phyloP scores from a whole-genome alignment of 2,329 filamentous ascomycete genomes.

The Talaromyces marneffei region DNA sequence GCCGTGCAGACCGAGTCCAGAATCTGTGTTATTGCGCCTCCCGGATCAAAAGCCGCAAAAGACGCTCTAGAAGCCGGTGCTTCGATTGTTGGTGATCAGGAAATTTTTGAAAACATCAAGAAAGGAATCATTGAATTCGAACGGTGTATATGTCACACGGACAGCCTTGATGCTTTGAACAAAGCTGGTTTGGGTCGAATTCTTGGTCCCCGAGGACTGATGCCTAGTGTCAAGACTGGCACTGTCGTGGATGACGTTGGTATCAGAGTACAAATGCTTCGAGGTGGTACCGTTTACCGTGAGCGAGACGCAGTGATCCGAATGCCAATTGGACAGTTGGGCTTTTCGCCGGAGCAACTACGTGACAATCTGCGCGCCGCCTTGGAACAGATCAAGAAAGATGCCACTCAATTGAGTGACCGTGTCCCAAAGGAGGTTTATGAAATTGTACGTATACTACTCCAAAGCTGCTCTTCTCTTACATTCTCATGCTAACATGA shows the following conservation, averaged over 20 bases:
- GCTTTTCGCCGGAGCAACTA: conserved; percentile 80
- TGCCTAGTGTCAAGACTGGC: conserved; percentile 83
- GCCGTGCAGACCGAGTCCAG: conserved; percentile 81
- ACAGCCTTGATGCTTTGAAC: conserved; percentile 70
- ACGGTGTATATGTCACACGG: conserved; percentile 75
- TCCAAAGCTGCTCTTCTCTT: not conserved
- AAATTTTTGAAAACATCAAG: conserved; percentile 73
- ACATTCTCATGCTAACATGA: conserved; percentile 19
- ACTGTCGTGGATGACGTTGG: conserved; percentile 80
- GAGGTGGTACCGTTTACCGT: conserved; percentile 79
- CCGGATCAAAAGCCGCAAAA: conserved; percentile 65
- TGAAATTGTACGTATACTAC: conserved; percentile 51
- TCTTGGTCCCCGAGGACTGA: conserved; percentile 81
- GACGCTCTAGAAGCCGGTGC: conserved; percentile 76
- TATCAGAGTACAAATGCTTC: conserved; percentile 69
- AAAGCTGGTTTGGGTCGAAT: conserved; percentile 75
- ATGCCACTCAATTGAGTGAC: conserved; percentile 62
- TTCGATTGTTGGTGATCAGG: conserved; percentile 74
- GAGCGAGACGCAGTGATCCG: conserved; percentile 79
- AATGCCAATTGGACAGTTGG: conserved; percentile 85
- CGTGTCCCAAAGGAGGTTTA: conserved; percentile 66
- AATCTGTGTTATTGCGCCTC: conserved; percentile 87
- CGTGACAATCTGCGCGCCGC: conserved; percentile 76
- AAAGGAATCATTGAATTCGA: conserved; percentile 80
- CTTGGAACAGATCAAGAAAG: conserved; percentile 69